phyloP scores from a whole-genome alignment of 192 early-diverging fungal genomes.

The Coemansia sp. region DNA sequence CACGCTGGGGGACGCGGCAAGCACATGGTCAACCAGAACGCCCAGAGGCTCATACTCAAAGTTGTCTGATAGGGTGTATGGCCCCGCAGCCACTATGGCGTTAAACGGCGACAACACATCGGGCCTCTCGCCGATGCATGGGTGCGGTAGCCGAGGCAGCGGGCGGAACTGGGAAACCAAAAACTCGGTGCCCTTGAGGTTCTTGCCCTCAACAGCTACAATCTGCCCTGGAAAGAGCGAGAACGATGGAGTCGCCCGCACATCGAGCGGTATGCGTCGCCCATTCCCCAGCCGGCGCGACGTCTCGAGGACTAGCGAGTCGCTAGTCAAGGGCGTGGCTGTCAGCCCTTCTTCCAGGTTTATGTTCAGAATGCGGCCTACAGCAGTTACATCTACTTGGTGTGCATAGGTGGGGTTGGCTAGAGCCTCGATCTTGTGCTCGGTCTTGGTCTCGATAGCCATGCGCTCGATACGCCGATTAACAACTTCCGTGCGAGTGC shows the following conservation, averaged over 20 bases:
- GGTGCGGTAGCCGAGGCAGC: constrained; percentile 60
- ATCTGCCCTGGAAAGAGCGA: constrained; percentile 90
- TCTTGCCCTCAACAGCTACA: constrained; percentile 69
- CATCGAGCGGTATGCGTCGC: constrained; percentile 62
- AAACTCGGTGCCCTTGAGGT: constrained; percentile 58
- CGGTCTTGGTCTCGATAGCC: constrained; percentile 40
- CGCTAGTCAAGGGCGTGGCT: constrained; percentile 26
- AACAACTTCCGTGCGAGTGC: constrained; percentile 33
- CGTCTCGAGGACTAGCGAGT: constrained; percentile 75
- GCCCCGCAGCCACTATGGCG: constrained; percentile 77
- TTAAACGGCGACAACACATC: constrained; percentile 26
- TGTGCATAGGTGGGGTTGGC: constrained; percentile 52
- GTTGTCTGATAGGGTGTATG: constrained; percentile 79
- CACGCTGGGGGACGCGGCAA: constrained; percentile 69
- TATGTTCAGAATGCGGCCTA: constrained; percentile 78
- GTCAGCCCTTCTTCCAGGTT: constrained; percentile 62
- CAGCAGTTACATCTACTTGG: constrained; percentile 62
- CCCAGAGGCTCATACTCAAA: constrained; percentile 79
- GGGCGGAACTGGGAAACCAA: constrained; percentile 54
- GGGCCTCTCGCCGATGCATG: constrained; percentile 19
- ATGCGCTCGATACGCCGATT: constrained; percentile 52
- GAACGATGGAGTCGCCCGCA: constrained; percentile 59
- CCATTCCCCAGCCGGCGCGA: constrained; percentile 74
- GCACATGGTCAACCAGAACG: constrained; percentile 65
- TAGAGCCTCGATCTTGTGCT: constrained; percentile 48